These are phyloP conservation scores for Penicillium corylophilum DNA, from an alignment of 2,329 filamentous ascomycete species.

Conservation along the genomic window DNA sequence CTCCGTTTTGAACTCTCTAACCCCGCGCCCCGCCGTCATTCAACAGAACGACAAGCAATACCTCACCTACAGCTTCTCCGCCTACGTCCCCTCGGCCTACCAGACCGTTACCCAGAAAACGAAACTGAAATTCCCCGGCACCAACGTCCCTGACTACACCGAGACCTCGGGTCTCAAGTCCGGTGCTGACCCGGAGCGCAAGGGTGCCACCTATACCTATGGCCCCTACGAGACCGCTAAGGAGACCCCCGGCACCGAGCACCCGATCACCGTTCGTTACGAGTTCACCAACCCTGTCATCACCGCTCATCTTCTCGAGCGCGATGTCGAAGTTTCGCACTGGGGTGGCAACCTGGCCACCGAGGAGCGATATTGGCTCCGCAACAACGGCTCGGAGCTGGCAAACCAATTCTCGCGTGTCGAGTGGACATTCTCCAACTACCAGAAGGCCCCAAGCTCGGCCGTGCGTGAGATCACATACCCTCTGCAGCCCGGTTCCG, in stretches of 20 bases:
- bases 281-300: slow-evolving; percentile 92
- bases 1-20: slow-evolving; percentile 74
- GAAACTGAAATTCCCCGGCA: slow-evolving; percentile 82
- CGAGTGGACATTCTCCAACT: slow-evolving; percentile 70
- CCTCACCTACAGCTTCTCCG: slow-evolving; percentile 80
- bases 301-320: slow-evolving; percentile 75
- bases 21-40: slow-evolving; percentile 77
- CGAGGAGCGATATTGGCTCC: slow-evolving; percentile 88
- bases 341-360: slow-evolving; percentile 97
- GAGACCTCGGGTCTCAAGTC: slow-evolving; percentile 62
- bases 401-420: slow-evolving; percentile 71
- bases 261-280: slow-evolving; percentile 78
- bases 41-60: slow-evolving; percentile 84
- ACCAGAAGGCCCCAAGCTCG: slow-evolving; percentile 72
- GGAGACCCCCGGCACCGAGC: slow-evolving; percentile 71
- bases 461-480: slow-evolving; percentile 81
- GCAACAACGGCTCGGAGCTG: slow-evolving; percentile 80
- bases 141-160: slow-evolving; percentile 82
- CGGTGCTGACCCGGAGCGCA: slow-evolving; percentile 71
- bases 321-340: slow-evolving; percentile 92
- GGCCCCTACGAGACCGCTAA: slow-evolving; percentile 73
- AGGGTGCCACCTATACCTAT: slow-evolving; percentile 83
- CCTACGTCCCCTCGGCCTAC: slow-evolving; percentile 82
- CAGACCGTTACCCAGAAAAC: slow-evolving; percentile 91
- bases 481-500: slow-evolving; percentile 74